Percentiles rank a stretch among this genome's conserved stretches.
Evolutionary conservation across 345 rosid species (phyloP).

Genomic region (Eucalyptus cloeziana): DNA sequence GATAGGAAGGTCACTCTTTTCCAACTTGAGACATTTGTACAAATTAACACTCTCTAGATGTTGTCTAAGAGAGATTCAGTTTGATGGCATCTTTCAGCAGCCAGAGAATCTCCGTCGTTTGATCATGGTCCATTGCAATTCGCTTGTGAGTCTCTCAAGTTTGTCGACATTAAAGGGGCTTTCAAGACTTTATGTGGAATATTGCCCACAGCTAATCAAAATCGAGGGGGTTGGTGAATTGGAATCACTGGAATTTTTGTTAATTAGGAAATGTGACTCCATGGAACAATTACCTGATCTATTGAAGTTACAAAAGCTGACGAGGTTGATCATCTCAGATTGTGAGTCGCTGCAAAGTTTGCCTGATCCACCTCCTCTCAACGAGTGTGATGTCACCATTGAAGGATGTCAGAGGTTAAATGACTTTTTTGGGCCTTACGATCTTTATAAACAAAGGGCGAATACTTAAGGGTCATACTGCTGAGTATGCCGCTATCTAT

Average conservation of each 20-base stretch:
- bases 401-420: background rate
- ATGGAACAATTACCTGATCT: background rate
- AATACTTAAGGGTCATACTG: too few relatives aligned
- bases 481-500: background rate
- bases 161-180: background rate
- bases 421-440: background rate
- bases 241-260: background rate
- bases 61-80: background rate
- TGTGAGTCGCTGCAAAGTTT: background rate
- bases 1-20: background rate
- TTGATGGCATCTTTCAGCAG: background rate
- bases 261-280: background rate
- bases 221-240: background rate
- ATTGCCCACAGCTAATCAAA: background rate
- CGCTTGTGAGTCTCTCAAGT: background rate
- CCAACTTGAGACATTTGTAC: background rate
- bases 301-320: background rate
- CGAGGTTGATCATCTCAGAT: background rate
- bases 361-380: background rate
- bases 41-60: background rate
- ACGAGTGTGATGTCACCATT: background rate
- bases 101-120: background rate
- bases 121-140: background rate
- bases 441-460: fast-evolving
- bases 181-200: background rate